Conservation (phyloP, 2,329 filamentous ascomycete genomes). For the Hysterium pulicare region DNA sequence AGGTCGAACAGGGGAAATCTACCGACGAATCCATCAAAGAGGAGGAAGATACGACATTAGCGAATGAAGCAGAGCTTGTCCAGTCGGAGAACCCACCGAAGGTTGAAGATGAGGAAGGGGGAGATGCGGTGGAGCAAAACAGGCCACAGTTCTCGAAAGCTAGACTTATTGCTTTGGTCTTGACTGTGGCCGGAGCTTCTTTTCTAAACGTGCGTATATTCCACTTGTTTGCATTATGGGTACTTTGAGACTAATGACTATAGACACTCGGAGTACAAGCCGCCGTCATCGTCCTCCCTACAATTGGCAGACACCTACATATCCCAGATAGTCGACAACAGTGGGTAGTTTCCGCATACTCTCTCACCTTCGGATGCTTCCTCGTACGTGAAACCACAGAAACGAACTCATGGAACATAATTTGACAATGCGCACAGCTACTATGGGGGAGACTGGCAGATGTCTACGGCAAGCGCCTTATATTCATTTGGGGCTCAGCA, state of each 20-base stretch:
- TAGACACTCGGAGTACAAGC: constrained; percentile 30
- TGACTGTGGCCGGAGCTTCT: constrained; percentile 26
- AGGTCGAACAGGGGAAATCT: too few species aligned
- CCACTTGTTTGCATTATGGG: not conserved
- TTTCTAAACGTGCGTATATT: constrained; percentile 22
- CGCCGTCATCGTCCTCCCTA: constrained; percentile 32
- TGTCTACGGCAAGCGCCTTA: constrained; percentile 59
- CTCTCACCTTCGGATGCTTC: constrained; percentile 63
- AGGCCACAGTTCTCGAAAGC: constrained; percentile 17
- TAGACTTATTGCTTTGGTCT: constrained; percentile 23
- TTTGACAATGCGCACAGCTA: too few species aligned
- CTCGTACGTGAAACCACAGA: too few species aligned
- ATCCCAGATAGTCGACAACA: constrained; percentile 32
- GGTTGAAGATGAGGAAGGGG: not conserved
- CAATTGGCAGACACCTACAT: constrained; percentile 25
- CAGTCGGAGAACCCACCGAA: not conserved
- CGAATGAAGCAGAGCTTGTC: not conserved
- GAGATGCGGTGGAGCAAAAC: not conserved
- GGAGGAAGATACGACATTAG: not conserved
- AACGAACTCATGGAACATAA: too few species aligned
- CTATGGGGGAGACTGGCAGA: constrained; percentile 64
- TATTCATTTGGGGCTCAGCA: constrained; percentile 60
- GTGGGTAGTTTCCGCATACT: constrained; percentile 54
- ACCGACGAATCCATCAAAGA: not conserved
- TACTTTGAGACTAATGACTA: not conserved